Percentiles rank a stretch among this genome's conserved stretches.
Conservation (phyloP, 139 green algal genomes). For the Chara braunii region DNA sequence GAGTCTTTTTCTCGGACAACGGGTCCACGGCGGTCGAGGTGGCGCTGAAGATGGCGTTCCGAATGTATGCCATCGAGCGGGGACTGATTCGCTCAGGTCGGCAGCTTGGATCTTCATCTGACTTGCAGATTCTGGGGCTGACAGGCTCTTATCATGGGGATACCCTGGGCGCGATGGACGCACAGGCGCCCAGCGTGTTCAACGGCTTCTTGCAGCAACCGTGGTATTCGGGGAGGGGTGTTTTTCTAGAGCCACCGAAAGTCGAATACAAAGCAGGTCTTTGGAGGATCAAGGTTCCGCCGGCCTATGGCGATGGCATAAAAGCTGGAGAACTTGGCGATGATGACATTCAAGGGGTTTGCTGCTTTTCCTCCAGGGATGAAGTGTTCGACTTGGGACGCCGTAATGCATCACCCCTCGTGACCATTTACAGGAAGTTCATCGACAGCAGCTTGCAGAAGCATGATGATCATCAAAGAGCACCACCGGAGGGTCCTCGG, state of each 20-base stretch:
- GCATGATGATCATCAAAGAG: no score
- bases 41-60: constrained; percentile 92
- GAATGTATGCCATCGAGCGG: constrained; percentile 53
- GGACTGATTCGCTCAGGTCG: no score
- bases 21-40: constrained; percentile 86
- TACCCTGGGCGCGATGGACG: constrained; percentile 84
- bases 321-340: no score
- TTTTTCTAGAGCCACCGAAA: constrained; percentile 30
- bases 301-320: no score
- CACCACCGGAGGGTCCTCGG: no score
- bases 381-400: constrained; percentile 7
- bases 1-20: constrained; percentile 86
- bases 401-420: background rate
- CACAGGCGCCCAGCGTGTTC: constrained; percentile 16
- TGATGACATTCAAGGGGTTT: background rate
- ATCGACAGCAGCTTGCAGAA: no score
- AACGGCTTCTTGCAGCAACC: constrained; percentile 34
- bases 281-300: constrained; percentile 5
- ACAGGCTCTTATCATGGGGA: constrained; percentile 90
- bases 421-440: background rate
- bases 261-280: constrained; percentile 7
- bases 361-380: background rate
- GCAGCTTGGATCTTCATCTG: no score
- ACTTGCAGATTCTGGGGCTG: constrained; percentile 80
- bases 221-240: constrained; percentile 28